phyloP scores from a whole-genome alignment of 345 rosid genomes.

The Eucalyptus dawsonii region DNA sequence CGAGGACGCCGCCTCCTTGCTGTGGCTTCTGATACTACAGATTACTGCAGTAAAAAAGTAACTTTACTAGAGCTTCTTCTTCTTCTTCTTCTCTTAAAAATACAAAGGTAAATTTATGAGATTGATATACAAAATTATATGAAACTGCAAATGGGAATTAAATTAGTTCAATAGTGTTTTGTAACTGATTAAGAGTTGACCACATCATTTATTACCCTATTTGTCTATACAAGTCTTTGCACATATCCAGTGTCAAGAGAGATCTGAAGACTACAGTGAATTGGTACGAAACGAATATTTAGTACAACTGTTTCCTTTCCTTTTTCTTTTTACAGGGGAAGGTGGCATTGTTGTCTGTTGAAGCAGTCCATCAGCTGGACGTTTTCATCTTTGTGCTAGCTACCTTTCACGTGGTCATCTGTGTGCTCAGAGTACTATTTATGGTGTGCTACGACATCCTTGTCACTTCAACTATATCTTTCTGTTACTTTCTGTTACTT shows the following conservation, averaged over 20 bases:
- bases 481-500: neutral
- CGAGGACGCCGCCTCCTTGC: too few species aligned
- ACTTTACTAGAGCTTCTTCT: neutral
- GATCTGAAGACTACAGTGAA: too few species aligned
- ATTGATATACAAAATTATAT: too few species aligned
- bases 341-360: conserved; percentile 37
- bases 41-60: conserved; percentile 19
- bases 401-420: conserved; percentile 47
- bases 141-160: too few species aligned
- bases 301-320: too few species aligned
- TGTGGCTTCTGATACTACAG: neutral
- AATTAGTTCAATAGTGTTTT: too few species aligned
- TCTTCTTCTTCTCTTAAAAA: too few species aligned
- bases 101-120: too few species aligned
- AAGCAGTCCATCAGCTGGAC: conserved; percentile 76
- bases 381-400: conserved; percentile 78
- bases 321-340: conserved; percentile 26
- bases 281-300: too few species aligned
- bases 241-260: neutral
- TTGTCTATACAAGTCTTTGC: neutral
- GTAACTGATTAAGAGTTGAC: too few species aligned
- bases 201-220: too few species aligned
- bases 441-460: neutral
- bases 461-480: neutral
- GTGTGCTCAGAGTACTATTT: conserved; percentile 46